phyloP scores from a whole-genome alignment of 768 basidiomycete species.

The Auricularia cornea region DNA sequence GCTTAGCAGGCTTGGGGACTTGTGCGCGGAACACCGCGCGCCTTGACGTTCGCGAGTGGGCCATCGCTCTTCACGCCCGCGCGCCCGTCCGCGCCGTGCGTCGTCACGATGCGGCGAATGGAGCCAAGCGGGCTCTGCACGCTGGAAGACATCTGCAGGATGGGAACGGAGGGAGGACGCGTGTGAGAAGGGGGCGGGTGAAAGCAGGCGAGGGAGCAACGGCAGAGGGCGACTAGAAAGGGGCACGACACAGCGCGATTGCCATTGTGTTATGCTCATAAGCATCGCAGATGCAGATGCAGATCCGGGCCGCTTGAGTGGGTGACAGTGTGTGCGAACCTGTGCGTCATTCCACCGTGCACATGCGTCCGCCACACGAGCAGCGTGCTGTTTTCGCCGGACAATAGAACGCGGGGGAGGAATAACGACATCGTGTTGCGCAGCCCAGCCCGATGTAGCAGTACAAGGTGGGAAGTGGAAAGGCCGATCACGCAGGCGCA shows the following conservation, averaged over 20 bases:
- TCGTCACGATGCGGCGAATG: conserved; percentile 41
- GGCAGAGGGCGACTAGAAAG: not conserved
- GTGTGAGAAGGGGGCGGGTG: not conserved
- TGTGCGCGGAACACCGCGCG: no score
- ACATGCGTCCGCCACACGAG: not conserved
- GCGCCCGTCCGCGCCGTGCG: conserved; percentile 36
- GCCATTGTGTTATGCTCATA: not conserved
- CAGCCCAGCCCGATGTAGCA: no score
- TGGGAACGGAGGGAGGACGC: not conserved
- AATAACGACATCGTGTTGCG: no score
- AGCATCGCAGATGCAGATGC: not conserved
- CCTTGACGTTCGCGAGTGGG: conserved; percentile 13
- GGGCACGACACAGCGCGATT: no score
- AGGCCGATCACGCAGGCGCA: no score
- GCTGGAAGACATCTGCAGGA: not conserved
- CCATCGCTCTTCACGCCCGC: conserved; percentile 34
- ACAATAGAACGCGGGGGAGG: no score
- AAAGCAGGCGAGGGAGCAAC: not conserved
- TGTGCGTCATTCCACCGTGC: not conserved
- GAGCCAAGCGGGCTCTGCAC: conserved; percentile 21
- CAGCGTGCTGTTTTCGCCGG: no score
- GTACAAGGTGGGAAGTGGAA: no score
- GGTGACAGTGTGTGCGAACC: no score
- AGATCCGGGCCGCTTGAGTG: not conserved
- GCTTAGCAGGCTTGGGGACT: no score